phyloP scores from a whole-genome alignment of 2,329 filamentous ascomycete species.

The Albophoma yamanashiensis region DNA sequence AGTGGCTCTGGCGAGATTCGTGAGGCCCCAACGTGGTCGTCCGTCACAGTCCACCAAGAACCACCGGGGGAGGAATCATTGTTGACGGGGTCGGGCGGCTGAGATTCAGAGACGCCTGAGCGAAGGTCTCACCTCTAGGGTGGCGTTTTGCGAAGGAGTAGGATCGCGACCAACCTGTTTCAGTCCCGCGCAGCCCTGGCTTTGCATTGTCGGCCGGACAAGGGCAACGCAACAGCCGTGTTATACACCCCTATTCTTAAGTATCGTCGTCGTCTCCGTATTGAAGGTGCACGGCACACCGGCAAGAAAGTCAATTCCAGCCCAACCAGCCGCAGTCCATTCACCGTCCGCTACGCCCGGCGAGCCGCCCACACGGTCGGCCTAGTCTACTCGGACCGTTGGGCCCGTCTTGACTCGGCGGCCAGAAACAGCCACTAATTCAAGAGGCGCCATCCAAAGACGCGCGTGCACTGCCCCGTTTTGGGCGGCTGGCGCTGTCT shows the following conservation, averaged over 20 bases:
- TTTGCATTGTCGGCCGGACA: too few species aligned
- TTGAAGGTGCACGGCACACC: neutral
- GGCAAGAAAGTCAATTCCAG: neutral
- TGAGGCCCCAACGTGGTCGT: too few species aligned
- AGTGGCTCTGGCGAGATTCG: too few species aligned
- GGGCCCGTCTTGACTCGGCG: neutral
- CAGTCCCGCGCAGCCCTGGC: too few species aligned
- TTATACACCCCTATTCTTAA: neutral
- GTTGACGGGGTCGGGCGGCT: too few species aligned
- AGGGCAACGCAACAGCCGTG: too few species aligned
- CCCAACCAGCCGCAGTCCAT: neutral
- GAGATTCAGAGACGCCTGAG: too few species aligned
- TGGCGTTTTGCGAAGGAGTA: too few species aligned
- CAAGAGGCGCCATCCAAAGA: neutral
- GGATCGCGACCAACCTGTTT: too few species aligned
- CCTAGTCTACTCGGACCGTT: neutral
- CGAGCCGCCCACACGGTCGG: neutral
- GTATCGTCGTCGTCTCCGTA: neutral
- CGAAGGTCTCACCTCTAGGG: too few species aligned
- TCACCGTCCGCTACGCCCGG: neutral
- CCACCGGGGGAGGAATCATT: too few species aligned
- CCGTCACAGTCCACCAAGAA: too few species aligned
- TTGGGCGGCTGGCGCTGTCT: neutral
- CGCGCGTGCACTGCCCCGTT: neutral
- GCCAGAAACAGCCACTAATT: neutral